These are phyloP conservation scores for Triticum dicoccoides DNA, from an alignment of 176 grass and related monocot genomes.

Conservation along the genomic window DNA sequence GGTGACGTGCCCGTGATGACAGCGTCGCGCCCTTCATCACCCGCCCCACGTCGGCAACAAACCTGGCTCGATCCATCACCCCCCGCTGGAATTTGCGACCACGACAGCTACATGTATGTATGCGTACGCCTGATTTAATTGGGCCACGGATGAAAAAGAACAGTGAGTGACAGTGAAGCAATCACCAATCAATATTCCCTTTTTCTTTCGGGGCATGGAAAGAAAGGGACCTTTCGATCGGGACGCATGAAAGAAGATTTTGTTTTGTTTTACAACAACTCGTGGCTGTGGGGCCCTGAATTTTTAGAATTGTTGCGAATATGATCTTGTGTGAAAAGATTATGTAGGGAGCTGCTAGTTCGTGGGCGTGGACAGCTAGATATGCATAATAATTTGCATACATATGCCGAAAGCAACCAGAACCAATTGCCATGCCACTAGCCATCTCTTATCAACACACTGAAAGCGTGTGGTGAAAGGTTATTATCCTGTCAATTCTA, in stretches of 20 bases:
- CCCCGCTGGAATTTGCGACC: not conserved
- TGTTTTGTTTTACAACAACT: no score
- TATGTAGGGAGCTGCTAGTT: not conserved
- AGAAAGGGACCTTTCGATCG: no score
- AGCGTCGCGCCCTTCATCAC: not conserved
- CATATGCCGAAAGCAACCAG: conserved; percentile 29
- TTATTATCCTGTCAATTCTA: not conserved
- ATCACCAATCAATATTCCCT: no score
- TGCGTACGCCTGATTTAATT: not conserved
- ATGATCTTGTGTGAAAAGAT: no score
- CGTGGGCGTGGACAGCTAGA: not conserved
- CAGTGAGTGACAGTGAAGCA: no score
- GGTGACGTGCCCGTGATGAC: not conserved
- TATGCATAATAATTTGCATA: not conserved
- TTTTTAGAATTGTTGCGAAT: no score
- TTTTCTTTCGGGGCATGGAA: not conserved
- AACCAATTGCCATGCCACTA: conserved; percentile 21
- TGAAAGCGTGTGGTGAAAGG: not conserved
- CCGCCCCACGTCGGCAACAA: not conserved
- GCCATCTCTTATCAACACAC: conserved; percentile 27
- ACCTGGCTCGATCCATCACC: not conserved
- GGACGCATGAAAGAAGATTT: no score
- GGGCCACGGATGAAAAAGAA: no score
- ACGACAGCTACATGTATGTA: conserved; percentile 11
- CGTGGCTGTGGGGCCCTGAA: no score